phyloP scores from a whole-genome alignment of 2,329 filamentous ascomycete species.

The Corynespora cassiicola region DNA sequence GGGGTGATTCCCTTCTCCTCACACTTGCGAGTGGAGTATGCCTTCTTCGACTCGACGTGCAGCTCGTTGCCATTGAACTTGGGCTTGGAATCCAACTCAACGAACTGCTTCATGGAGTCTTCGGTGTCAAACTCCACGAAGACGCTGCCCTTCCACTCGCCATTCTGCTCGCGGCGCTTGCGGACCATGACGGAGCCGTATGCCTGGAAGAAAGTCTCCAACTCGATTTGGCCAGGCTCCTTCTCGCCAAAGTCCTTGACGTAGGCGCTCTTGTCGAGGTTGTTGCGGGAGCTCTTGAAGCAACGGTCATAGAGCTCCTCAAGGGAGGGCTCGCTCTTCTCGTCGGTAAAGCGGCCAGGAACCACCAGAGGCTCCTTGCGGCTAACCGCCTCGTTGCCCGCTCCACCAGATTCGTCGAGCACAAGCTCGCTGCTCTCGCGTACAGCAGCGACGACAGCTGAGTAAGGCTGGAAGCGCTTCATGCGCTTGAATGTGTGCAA shows the following conservation, averaged over 20 bases:
- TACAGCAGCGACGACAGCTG: conserved; percentile 81
- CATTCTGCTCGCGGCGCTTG: conserved; percentile 74
- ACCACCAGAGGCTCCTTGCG: conserved; percentile 72
- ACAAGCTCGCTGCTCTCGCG: conserved; percentile 77
- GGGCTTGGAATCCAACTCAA: conserved; percentile 79
- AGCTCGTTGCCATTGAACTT: conserved; percentile 83
- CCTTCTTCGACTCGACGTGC: conserved; percentile 84
- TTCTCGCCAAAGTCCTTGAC: conserved; percentile 94
- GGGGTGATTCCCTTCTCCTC: conserved; percentile 54
- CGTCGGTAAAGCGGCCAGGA: conserved; percentile 39
- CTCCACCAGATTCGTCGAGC: conserved; percentile 71
- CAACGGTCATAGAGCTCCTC: conserved; percentile 55
- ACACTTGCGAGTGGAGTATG: conserved; percentile 69
- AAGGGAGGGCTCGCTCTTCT: conserved; percentile 23
- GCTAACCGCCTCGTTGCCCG: conserved; percentile 56
- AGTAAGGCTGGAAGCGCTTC: conserved; percentile 90
- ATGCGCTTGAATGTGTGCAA: conserved; percentile 94
- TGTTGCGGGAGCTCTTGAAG: conserved; percentile 65
- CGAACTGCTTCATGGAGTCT: conserved; percentile 80
- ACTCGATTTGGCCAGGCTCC: conserved; percentile 87
- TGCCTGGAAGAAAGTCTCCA: conserved; percentile 88
- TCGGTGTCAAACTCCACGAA: conserved; percentile 90
- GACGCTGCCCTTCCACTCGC: conserved; percentile 92
- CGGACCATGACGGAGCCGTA: conserved; percentile 83
- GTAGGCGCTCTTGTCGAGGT: conserved; percentile 80